phyloP scores from a whole-genome alignment of 371 early-diverging fungal species.

The Rhizopus arrhizus region DNA sequence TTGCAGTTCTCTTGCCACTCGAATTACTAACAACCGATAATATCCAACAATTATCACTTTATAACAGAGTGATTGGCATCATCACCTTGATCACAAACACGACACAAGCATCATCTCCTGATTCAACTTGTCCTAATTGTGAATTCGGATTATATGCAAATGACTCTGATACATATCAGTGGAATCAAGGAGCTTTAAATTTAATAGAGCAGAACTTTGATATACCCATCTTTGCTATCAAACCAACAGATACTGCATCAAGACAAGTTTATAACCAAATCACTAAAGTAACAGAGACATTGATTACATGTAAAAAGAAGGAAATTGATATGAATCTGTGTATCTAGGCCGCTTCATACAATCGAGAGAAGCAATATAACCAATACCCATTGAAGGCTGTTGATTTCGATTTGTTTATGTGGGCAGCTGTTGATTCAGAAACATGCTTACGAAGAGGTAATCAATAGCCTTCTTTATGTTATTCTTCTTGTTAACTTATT shows the following conservation, averaged over 20 bases:
- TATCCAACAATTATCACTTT: slow-evolving; percentile 20
- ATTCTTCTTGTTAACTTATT: slow-evolving; percentile 18
- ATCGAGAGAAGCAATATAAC: slow-evolving; percentile 48
- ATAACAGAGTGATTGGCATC: slow-evolving; percentile 30
- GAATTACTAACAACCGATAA: slow-evolving; percentile 54
- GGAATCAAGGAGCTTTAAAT: slow-evolving; percentile 74
- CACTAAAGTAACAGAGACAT: slow-evolving; percentile 19
- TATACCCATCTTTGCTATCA: slow-evolving; percentile 71
- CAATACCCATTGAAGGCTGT: slow-evolving; percentile 69
- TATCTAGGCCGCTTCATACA: slow-evolving; percentile 54
- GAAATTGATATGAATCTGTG: not conserved
- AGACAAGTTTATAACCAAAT: slow-evolving; percentile 40
- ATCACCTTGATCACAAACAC: slow-evolving; percentile 21
- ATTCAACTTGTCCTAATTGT: slow-evolving; percentile 71
- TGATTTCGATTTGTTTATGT: slow-evolving; percentile 75
- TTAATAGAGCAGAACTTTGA: slow-evolving; percentile 57
- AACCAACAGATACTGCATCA: slow-evolving; percentile 49
- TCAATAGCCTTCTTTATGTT: slow-evolving; percentile 20
- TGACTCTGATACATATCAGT: slow-evolving; percentile 49
- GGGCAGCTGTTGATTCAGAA: slow-evolving; percentile 65
- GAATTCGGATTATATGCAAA: slow-evolving; percentile 72
- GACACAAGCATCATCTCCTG: slow-evolving; percentile 52
- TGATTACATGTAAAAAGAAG: no score
- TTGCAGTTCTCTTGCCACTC: slow-evolving; percentile 67
- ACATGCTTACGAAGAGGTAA: slow-evolving; percentile 68